A percentile compares a stretch with the other conserved stretches of the same genome.
Conservation (phyloP, 176 grass and related monocot genomes). For the Rhynchospora pubera region DNA sequence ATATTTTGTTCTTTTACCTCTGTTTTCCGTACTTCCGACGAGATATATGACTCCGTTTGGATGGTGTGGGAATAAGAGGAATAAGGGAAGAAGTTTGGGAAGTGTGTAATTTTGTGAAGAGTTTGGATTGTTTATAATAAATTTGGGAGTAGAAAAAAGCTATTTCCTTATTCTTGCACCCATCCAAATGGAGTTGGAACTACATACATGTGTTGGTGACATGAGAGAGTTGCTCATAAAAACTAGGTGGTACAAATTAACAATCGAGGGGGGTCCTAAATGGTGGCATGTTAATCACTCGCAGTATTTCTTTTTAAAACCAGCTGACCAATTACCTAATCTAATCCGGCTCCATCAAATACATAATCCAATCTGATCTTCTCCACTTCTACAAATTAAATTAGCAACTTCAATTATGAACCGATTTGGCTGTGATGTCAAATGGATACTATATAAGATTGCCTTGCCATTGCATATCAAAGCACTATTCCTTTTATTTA, state of each 20-base stretch:
- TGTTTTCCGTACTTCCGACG: background rate
- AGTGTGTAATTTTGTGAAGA: too few species aligned
- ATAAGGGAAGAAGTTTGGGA: too few species aligned
- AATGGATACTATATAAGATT: background rate
- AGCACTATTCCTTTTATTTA: background rate
- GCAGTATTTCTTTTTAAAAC: background rate
- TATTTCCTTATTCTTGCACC: too few species aligned
- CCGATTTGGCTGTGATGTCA: background rate
- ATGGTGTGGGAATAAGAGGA: too few species aligned
- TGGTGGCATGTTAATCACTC: constrained; percentile 1
- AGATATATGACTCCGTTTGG: too few species aligned
- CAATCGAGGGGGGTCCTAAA: background rate
- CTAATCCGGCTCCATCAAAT: constrained; percentile 9
- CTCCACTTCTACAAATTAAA: background rate
- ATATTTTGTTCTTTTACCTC: too few species aligned
- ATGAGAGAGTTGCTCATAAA: background rate
- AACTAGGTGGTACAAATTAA: background rate
- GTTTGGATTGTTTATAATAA: too few species aligned
- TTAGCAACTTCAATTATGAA: background rate
- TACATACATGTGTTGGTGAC: background rate
- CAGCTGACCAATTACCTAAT: constrained; percentile 24
- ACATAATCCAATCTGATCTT: background rate
- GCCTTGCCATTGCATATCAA: background rate
- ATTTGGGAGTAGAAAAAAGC: too few species aligned
- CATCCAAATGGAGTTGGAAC: too few species aligned